Evolutionary conservation across 2,329 filamentous ascomycete genomes (phyloP), one percentile per base, ranked within the genome.

Genomic region (Chrysoporthe deuterocubensis): DNA sequence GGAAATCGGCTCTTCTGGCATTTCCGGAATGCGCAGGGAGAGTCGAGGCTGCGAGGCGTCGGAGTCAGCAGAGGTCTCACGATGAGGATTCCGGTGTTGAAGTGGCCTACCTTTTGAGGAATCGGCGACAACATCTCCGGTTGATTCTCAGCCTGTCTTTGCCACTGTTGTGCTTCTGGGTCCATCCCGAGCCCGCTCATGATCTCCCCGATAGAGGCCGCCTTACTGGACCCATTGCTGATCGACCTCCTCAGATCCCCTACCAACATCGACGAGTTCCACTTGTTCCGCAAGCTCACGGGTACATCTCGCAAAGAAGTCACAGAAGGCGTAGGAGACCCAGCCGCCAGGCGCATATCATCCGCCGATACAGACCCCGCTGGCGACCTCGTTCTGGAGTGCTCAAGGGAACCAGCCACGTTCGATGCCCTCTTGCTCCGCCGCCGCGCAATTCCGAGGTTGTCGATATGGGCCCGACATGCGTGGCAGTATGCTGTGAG

Each of bases 401-500:
- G 32, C 14, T 54, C 26, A 34, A 26, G 32, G 7, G 50, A 54
- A 32, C 6, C 37, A 11, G 48, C n/a, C 16, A 46, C 21, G 43
- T n/a, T 18, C 32, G 54, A 50, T 4, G 43, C 5, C 32, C 32
- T 42, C 34, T 42, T 59, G 56, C 63, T 60, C 4, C 63, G 63
- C n/a, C 56, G 43, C 40, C 63, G 40, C 5, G 63, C 63, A 13
- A 65, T 46, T n/a, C 64, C 67, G 5, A 66, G 57, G 61, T 62
- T 69, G 61, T 69, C 67, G 32, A 67, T 64, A 42, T 63, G 60
- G 18, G 57, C 64, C 21, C 67, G 64, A 46, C 67, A 69, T 26
- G 67, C 50, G 56, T 69, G 64, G 46, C 67, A 69, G 64, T 69
- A 69, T 14, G 67, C 66, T 21, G 64, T 67, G n/a, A 69, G 64